These are phyloP conservation scores for Nakaseomyces delphensis DNA, from an alignment of 1,139 yeast species.

Conservation along the genomic window DNA sequence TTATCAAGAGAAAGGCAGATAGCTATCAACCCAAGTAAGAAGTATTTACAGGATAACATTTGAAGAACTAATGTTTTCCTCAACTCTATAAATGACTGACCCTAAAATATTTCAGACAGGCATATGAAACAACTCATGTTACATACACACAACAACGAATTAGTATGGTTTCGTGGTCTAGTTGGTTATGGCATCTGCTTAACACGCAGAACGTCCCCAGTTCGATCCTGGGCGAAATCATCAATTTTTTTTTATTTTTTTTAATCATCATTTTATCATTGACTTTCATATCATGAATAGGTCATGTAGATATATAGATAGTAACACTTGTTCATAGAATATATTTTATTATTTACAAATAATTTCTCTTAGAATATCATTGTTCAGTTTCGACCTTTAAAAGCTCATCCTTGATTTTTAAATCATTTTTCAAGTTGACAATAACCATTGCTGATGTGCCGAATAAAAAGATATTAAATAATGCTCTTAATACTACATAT, in stretches of 20 bases:
- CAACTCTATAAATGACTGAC: no score
- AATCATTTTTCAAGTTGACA: constrained; percentile 19
- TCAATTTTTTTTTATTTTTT: constrained; percentile 11
- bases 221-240: constrained; percentile 99
- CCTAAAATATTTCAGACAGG: no score
- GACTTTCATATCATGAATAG: no score
- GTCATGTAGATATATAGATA: background rate
- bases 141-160: no score
- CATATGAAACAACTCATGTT: no score
- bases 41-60: no score
- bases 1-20: no score
- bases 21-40: no score
- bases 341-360: background rate
- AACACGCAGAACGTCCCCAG: constrained; percentile 99
- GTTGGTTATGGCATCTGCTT: constrained; percentile 99
- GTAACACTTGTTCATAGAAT: background rate
- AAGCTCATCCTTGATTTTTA: constrained; percentile 11
- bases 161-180: constrained; percentile 72
- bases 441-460: constrained; percentile 20
- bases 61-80: no score
- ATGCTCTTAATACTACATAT: constrained; percentile 19
- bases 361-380: background rate
- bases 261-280: no score
- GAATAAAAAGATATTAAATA: constrained; percentile 21
- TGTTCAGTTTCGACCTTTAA: background rate